These are phyloP conservation scores for Pelargonium citronellum DNA, from an alignment of 441 rosid species.

Conservation along the genomic window DNA sequence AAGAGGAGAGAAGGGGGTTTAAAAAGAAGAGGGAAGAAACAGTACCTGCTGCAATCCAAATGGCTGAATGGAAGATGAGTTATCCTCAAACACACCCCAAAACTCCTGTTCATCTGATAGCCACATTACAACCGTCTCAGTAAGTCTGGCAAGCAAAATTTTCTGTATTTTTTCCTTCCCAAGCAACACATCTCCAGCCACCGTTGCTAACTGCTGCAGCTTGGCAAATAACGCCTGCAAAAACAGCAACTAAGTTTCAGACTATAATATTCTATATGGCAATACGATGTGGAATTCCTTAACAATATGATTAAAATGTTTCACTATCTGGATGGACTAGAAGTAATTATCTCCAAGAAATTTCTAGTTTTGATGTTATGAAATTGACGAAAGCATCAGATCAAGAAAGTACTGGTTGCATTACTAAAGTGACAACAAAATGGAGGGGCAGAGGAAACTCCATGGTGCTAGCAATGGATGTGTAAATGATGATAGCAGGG, in stretches of 20 bases:
- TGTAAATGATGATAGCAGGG: neutral
- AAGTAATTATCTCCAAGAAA: neutral
- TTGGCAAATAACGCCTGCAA: constrained; percentile 86
- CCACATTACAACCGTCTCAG: constrained; percentile 95
- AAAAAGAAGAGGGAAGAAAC: neutral
- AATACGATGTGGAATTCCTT: no score
- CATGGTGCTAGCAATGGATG: neutral
- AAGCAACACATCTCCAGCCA: constrained; percentile 86
- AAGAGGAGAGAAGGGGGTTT: neutral
- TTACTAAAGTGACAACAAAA: neutral
- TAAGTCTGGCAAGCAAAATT: constrained; percentile 80
- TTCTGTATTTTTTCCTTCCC: constrained; percentile 93
- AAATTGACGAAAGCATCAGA: neutral
- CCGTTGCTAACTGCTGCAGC: constrained; percentile 85
- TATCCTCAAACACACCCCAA: constrained; percentile 87
- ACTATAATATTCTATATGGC: no score
- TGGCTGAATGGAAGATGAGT: constrained; percentile 61
- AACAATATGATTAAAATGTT: neutral
- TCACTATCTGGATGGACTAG: neutral
- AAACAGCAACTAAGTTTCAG: constrained; percentile 18
- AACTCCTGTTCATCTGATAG: constrained; percentile 85
- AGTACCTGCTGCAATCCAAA: constrained; percentile 82
- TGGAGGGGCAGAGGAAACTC: neutral
- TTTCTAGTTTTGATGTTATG: neutral
- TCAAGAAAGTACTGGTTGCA: neutral